These are phyloP conservation scores for Nicotiana undulata DNA, from an alignment of 257 asterid species.

Conservation along the genomic window DNA sequence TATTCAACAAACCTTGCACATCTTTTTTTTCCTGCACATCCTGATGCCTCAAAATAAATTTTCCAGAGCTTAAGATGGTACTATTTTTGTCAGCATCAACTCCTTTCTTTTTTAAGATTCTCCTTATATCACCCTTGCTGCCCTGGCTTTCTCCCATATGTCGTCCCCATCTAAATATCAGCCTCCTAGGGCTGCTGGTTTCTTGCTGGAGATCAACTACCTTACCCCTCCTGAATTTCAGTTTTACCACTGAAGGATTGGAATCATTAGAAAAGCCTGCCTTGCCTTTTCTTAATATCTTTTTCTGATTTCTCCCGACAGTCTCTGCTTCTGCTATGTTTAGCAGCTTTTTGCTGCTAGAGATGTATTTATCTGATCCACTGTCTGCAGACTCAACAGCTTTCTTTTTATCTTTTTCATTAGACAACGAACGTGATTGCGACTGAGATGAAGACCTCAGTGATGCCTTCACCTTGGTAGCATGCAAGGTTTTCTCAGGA, in stretches of 20 bases:
- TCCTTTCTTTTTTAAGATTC: slow-evolving; percentile 30
- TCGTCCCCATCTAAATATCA: slow-evolving; percentile 51
- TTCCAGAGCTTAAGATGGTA: slow-evolving; percentile 20
- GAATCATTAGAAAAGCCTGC: slow-evolving; percentile 28
- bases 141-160: slow-evolving; percentile 28
- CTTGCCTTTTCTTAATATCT: slow-evolving; percentile 27
- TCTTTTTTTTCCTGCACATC: slow-evolving; percentile 61
- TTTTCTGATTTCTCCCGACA: slow-evolving; percentile 23
- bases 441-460: slow-evolving; percentile 21
- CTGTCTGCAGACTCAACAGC: not conserved
- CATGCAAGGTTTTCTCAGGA: slow-evolving; percentile 56
- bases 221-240: slow-evolving; percentile 68
- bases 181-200: slow-evolving; percentile 44
- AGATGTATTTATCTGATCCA: slow-evolving; percentile 7
- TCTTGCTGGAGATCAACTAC: slow-evolving; percentile 54
- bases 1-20: slow-evolving; percentile 60
- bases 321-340: slow-evolving; percentile 13
- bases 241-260: slow-evolving; percentile 35
- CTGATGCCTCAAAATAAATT: slow-evolving; percentile 61
- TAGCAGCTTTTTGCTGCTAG: not conserved
- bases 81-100: slow-evolving; percentile 15
- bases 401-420: slow-evolving; percentile 17
- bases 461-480: slow-evolving; percentile 22
- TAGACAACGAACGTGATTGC: slow-evolving; percentile 23
- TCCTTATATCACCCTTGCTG: slow-evolving; percentile 27